Conservation (phyloP, 306 rosid genomes). For the Prunus mongolica region DNA sequence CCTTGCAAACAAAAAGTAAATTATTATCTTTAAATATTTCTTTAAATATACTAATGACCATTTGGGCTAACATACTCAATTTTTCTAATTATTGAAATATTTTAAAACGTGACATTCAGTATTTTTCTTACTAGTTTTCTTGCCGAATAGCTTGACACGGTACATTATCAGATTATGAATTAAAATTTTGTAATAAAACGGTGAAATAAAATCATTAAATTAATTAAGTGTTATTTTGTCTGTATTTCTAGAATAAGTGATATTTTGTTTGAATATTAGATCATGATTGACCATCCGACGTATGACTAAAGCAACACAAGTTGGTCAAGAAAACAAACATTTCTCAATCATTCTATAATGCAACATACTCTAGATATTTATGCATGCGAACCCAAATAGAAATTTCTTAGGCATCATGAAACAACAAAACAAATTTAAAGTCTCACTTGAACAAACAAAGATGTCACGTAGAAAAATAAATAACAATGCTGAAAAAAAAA, state of each 20-base stretch:
- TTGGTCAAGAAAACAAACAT: background rate
- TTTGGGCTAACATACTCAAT: too few relatives aligned
- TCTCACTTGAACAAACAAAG: background rate
- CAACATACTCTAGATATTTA: background rate
- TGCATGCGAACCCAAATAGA: background rate
- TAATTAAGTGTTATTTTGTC: background rate
- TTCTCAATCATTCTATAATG: background rate
- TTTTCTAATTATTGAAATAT: too few relatives aligned
- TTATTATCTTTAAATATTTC: too few relatives aligned
- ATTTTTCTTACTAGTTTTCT: too few relatives aligned
- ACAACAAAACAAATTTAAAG: background rate
- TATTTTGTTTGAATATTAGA: background rate
- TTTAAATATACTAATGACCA: too few relatives aligned
- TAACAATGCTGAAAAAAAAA: background rate
- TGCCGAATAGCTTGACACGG: too few relatives aligned
- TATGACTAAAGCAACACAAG: background rate
- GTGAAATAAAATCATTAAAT: too few relatives aligned
- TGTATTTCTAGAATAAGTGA: background rate
- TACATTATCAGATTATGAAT: too few relatives aligned
- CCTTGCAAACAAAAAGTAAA: too few relatives aligned
- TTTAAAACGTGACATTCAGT: too few relatives aligned
- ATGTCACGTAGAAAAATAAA: background rate
- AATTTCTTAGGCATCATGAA: background rate
- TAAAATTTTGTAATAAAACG: too few relatives aligned
- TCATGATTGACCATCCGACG: background rate